phyloP scores from a whole-genome alignment of 306 rosid genomes.

The Mimosa pudica region DNA sequence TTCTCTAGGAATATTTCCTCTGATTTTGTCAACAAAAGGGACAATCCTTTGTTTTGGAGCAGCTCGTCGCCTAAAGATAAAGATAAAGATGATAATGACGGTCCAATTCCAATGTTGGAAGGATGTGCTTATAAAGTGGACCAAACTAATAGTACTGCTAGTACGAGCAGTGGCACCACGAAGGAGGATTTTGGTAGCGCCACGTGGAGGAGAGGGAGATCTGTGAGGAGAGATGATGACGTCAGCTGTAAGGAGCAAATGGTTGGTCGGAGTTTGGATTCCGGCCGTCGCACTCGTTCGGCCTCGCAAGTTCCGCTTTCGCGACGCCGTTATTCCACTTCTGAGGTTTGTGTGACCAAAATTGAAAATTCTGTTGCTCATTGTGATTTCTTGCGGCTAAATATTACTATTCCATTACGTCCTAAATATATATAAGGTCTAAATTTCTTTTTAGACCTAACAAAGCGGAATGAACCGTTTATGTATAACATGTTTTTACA shows the following conservation, averaged over 20 bases:
- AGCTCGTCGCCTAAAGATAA: slow-evolving; percentile 27
- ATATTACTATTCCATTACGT: no score
- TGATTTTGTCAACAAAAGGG: slow-evolving; percentile 76
- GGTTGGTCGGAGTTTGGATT: slow-evolving; percentile 48
- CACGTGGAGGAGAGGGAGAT: slow-evolving; percentile 46
- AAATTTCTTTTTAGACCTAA: no score
- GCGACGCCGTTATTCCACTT: slow-evolving; percentile 45
- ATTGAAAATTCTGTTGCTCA: no score
- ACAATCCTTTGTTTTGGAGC: slow-evolving; percentile 77
- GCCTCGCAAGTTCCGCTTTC: slow-evolving; percentile 62
- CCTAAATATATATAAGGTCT: no score
- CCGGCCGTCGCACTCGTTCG: slow-evolving; percentile 62
- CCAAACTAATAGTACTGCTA: no score
- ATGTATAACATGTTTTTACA: no score
- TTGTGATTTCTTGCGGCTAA: no score
- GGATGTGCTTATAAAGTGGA: slow-evolving; percentile 26
- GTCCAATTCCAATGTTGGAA: slow-evolving; percentile 18
- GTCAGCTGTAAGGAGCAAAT: slow-evolving; percentile 24
- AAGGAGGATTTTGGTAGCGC: no score
- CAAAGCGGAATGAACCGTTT: no score
- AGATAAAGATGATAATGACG: background rate
- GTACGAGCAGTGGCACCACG: no score
- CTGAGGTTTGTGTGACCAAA: slow-evolving; percentile 72
- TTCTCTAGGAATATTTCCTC: slow-evolving; percentile 50
- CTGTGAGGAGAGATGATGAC: slow-evolving; percentile 41